Conservation (phyloP, 2,329 filamentous ascomycete species). For the Apiospora phragmitis region DNA sequence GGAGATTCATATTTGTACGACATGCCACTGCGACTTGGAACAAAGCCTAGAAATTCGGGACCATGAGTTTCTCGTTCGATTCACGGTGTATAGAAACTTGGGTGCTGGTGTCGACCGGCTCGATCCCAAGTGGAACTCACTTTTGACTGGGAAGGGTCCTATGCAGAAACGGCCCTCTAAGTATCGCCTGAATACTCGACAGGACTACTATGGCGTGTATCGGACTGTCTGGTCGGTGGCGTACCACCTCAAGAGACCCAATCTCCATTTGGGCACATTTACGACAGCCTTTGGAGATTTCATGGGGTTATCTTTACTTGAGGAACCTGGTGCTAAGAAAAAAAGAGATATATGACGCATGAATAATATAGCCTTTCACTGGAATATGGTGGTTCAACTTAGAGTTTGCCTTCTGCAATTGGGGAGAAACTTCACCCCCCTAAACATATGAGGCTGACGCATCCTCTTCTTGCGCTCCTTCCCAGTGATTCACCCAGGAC, state of each 20-base stretch:
- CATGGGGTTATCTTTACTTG: neutral
- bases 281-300: neutral
- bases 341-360: too few species aligned
- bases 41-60: neutral
- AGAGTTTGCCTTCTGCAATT: too few species aligned
- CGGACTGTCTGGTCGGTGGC: neutral
- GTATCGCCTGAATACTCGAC: neutral
- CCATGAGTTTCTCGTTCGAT: neutral
- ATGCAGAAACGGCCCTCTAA: neutral
- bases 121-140: neutral
- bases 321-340: too few species aligned
- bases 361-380: too few species aligned
- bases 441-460: too few species aligned
- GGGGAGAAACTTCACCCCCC: too few species aligned
- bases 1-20: neutral
- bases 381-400: too few species aligned
- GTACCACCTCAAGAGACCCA: neutral
- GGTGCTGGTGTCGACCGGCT: neutral
- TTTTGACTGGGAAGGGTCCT: neutral
- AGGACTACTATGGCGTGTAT: neutral
- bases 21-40: neutral
- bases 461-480: too few species aligned
- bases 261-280: neutral
- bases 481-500: too few species aligned
- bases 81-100: neutral